Conservation (phyloP, 768 basidiomycete species). For the Neoboletus subvelutipes region DNA sequence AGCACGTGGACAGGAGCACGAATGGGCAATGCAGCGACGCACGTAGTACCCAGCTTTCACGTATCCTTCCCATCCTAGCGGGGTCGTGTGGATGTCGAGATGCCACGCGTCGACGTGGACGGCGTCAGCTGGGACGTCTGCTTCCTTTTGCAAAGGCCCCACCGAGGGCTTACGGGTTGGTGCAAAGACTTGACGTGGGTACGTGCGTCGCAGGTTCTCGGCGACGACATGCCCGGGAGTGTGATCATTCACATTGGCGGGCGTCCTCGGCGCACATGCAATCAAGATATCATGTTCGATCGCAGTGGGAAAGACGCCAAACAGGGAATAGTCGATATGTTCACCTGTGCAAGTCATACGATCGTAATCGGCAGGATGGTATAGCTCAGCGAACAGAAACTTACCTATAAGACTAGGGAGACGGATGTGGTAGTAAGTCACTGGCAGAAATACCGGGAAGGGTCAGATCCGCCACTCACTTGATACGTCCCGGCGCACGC, state of each 20-base stretch:
- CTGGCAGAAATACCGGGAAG: background rate
- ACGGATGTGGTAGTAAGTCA: background rate
- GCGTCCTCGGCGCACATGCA: constrained; percentile 55
- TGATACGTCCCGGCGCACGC: constrained; percentile 79
- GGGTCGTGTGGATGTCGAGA: constrained; percentile 62
- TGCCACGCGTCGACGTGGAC: constrained; percentile 60
- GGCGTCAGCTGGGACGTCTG: constrained; percentile 31
- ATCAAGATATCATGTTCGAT: constrained; percentile 83
- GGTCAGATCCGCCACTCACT: constrained; percentile 43
- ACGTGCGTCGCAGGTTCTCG: constrained; percentile 62
- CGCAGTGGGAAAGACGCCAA: constrained; percentile 84
- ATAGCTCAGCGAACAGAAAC: background rate
- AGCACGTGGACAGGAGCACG: too few relatives aligned
- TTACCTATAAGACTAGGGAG: constrained; percentile 36
- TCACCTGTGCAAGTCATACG: constrained; percentile 54
- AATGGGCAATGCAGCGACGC: constrained; percentile 24
- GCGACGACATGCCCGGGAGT: constrained; percentile 56
- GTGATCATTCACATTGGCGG: constrained; percentile 18
- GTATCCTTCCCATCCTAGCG: constrained; percentile 83
- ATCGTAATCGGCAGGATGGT: background rate
- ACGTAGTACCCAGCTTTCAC: constrained; percentile 86
- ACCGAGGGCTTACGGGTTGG: constrained; percentile 41
- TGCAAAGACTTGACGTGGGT: constrained; percentile 56
- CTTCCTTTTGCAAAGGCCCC: constrained; percentile 26
- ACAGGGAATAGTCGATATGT: constrained; percentile 82